Evolutionary conservation across 2,329 filamentous ascomycete species (phyloP), one percentile per base, ranked within the genome.

Genomic region (Westerdykella sp.): DNA sequence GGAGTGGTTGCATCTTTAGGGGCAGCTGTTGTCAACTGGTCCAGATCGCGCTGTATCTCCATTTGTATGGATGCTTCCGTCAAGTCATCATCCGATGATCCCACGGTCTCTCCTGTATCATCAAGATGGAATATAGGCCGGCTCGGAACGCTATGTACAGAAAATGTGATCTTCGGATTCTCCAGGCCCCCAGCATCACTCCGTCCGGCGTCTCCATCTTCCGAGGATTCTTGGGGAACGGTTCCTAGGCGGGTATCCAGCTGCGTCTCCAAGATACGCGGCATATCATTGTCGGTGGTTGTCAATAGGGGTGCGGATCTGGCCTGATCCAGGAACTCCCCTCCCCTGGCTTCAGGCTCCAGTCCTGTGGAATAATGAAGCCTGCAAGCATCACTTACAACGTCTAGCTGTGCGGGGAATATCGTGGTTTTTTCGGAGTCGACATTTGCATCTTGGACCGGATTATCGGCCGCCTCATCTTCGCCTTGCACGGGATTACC

Each of bases 1-100:
- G 25, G 25, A 10, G 25, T 5, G 25, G 25, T 12, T 28, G 25
- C 11, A 28, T 28, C 25, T 28, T 28, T 12, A 28, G 25, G 25
- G 3, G 32, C 32, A 14, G 32, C 6, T 14, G 32, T 11, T 3
- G n/a, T 14, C 16, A 15, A 14, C 16, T 35, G 10, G 40, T 53
- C 51, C 32, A 55, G 55, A 11, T 56, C 52, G 32, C 45, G 52
- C 38, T 56, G 53, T 5, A 66, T 56, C 25, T 60, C 44, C 12
- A 62, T 31, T 37, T 66, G 62, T 18, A 66, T 35, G 2, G 59
- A 60, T 13, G 57, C 60, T 44, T 65, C 62, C 1, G 37, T 63
- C 4, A 59, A 52, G 1, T 63, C 52, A 21, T 58, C 55, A 2
- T 57, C 50, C 6, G 42, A 37, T 3, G 37, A 40, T 7, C 37